These are phyloP conservation scores for Beauveria varroae DNA, from an alignment of 2,329 filamentous ascomycete species.

Conservation along the genomic window DNA sequence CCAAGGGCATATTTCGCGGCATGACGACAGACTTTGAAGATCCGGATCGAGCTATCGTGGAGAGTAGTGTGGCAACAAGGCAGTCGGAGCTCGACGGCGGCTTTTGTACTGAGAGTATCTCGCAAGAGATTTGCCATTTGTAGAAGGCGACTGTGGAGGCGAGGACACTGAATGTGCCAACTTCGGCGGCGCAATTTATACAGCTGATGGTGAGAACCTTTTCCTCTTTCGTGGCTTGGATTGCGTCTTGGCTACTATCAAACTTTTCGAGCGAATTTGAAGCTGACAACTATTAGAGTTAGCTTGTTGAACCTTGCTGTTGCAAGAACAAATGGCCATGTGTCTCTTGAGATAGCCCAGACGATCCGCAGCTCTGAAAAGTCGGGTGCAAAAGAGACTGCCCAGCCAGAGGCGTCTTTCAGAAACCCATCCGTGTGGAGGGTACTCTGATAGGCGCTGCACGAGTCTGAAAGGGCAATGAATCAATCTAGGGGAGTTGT, in stretches of 20 bases:
- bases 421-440: constrained; percentile 37
- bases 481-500: constrained; percentile 58
- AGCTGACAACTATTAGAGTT: constrained; percentile 32
- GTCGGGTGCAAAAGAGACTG: constrained; percentile 35
- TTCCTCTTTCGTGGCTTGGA: constrained; percentile 17
- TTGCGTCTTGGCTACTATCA: constrained; percentile 22
- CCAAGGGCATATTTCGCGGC: constrained; percentile 20
- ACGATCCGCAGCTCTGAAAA: constrained; percentile 41
- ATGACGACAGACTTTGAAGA: constrained; percentile 49
- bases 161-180: constrained; percentile 41
- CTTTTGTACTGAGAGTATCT: constrained; percentile 18
- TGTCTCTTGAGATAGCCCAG: constrained; percentile 45
- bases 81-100: constrained; percentile 40
- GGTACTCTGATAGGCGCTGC: constrained; percentile 22
- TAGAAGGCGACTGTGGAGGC: constrained; percentile 42
- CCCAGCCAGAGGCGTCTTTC: constrained; percentile 19
- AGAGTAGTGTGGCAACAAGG: constrained; percentile 43
- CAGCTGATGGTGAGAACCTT: constrained; percentile 37
- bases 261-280: constrained; percentile 20
- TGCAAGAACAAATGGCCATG: constrained; percentile 22
- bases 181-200: constrained; percentile 33
- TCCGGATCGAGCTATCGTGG: constrained; percentile 48
- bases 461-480: constrained; percentile 17
- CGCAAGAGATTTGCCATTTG: constrained; percentile 49
- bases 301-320: constrained; percentile 11